These are phyloP conservation scores for Hypoxylon trugodes DNA, from an alignment of 495 filamentous ascomycete species.

Conservation along the genomic window DNA sequence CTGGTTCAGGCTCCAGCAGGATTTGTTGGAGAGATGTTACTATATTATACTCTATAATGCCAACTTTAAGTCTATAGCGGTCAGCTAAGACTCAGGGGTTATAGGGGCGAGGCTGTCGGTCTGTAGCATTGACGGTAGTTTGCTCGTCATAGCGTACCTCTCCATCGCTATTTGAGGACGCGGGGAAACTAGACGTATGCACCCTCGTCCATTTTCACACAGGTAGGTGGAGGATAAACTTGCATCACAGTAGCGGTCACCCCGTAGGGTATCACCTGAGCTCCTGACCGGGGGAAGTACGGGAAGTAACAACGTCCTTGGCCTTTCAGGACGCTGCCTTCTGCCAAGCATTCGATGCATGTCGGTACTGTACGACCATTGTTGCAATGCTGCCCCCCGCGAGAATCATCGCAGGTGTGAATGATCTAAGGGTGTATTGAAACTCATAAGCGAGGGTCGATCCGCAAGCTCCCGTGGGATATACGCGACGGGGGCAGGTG, in stretches of 20 bases:
- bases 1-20: neutral
- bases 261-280: constrained; percentile 2
- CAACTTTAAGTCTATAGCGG: constrained; percentile 16
- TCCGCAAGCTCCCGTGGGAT: constrained; percentile 2
- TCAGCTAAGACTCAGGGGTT: too few relatives aligned
- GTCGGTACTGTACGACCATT: constrained; percentile 24
- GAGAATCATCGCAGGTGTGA: constrained; percentile 5
- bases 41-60: constrained; percentile 9
- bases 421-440: neutral
- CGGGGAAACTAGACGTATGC: constrained; percentile 15
- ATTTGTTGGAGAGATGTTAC: neutral
- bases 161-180: neutral
- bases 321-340: neutral
- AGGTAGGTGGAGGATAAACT: neutral
- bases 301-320: constrained; percentile 26
- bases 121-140: neutral
- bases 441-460: constrained; percentile 15
- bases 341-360: constrained; percentile 33
- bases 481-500: constrained; percentile 2
- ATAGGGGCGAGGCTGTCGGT: constrained; percentile 4
- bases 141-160: constrained; percentile 1
- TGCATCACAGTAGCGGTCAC: constrained; percentile 4
- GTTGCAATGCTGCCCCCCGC: constrained; percentile 7
- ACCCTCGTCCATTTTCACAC: constrained; percentile 1
- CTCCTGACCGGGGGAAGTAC: constrained; percentile 17